Conservation (phyloP, 495 filamentous ascomycete genomes). For the Echria macrotheca region DNA sequence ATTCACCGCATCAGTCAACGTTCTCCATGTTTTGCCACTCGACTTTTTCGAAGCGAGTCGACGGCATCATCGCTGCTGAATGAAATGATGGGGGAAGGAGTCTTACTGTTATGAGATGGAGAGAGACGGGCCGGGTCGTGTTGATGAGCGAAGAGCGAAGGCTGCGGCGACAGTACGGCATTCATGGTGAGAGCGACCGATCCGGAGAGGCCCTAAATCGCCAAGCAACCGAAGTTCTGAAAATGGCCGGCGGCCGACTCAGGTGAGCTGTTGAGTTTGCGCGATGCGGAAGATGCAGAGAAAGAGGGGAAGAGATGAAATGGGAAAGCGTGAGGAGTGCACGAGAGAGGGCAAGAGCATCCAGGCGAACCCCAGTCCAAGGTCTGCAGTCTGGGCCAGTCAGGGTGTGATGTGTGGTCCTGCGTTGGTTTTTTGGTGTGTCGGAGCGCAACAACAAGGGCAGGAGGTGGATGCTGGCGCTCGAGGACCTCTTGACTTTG, state of each 20-base stretch:
- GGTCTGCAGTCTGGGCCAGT: constrained; percentile 30
- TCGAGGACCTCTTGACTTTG: constrained; percentile 12
- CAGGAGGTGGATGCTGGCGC: constrained; percentile 9
- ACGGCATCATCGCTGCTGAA: too few relatives aligned
- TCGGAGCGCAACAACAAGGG: constrained; percentile 14
- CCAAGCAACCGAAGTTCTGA: neutral
- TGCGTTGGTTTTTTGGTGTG: constrained; percentile 16
- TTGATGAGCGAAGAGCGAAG: constrained; percentile 71
- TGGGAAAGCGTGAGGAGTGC: constrained; percentile 32
- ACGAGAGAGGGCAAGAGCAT: constrained; percentile 24
- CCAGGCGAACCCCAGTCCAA: constrained; percentile 17
- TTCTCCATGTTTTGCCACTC: neutral
- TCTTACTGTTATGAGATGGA: constrained; percentile 64
- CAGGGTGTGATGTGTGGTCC: constrained; percentile 27
- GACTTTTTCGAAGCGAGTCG: neutral
- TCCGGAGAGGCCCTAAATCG: constrained; percentile 3
- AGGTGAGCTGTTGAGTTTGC: neutral
- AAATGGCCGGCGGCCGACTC: neutral
- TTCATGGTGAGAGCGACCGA: constrained; percentile 38
- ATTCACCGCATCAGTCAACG: neutral
- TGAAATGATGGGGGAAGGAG: constrained; percentile 5
- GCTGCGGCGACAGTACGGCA: constrained; percentile 47
- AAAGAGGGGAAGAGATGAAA: constrained; percentile 16
- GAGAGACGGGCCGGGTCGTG: constrained; percentile 66
- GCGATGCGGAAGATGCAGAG: neutral